Evolutionary conservation across 2,329 filamentous ascomycete species (phyloP).

Genomic region (Xylaria multiplex): DNA sequence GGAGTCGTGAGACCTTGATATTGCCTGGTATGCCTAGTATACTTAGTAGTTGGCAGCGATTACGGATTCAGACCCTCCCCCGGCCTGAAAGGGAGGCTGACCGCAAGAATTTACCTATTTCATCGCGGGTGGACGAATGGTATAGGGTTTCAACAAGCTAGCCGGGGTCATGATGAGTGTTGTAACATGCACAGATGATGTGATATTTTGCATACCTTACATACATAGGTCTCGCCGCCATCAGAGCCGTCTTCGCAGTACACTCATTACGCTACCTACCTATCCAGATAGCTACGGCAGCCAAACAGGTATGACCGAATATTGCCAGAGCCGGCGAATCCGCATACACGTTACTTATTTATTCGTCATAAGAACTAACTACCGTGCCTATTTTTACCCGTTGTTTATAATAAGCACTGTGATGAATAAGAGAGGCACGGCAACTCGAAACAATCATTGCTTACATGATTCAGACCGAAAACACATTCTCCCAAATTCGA

Average conservation of each 20-base stretch:
- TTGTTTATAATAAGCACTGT: background rate
- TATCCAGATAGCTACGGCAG: background rate
- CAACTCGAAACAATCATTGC: background rate
- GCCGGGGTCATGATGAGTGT: slow-evolving; percentile 23
- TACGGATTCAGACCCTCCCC: slow-evolving; percentile 19
- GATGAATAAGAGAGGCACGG: background rate
- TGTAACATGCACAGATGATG: slow-evolving; percentile 34
- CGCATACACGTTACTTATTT: background rate
- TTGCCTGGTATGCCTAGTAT: slow-evolving; percentile 13
- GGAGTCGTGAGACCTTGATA: slow-evolving; percentile 23
- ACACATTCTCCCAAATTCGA: background rate
- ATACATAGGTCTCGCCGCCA: slow-evolving; percentile 19
- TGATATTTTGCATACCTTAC: slow-evolving; percentile 30
- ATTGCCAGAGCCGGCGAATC: slow-evolving; percentile 4
- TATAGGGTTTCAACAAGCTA: slow-evolving; percentile 19
- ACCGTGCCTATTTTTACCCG: background rate
- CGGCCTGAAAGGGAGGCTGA: slow-evolving; percentile 30
- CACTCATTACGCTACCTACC: background rate
- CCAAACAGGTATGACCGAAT: slow-evolving; percentile 9
- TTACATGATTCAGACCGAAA: background rate
- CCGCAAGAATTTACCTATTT: slow-evolving; percentile 28
- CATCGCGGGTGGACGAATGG: slow-evolving; percentile 23
- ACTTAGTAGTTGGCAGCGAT: slow-evolving; percentile 3
- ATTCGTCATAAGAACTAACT: background rate
- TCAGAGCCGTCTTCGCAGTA: slow-evolving; percentile 13